A percentile compares a stretch with the other conserved stretches of the same genome.
These are phyloP conservation scores for Pseudogymnoascus sp. DNA, from an alignment of 2,329 filamentous ascomycete species.

Conservation along the genomic window DNA sequence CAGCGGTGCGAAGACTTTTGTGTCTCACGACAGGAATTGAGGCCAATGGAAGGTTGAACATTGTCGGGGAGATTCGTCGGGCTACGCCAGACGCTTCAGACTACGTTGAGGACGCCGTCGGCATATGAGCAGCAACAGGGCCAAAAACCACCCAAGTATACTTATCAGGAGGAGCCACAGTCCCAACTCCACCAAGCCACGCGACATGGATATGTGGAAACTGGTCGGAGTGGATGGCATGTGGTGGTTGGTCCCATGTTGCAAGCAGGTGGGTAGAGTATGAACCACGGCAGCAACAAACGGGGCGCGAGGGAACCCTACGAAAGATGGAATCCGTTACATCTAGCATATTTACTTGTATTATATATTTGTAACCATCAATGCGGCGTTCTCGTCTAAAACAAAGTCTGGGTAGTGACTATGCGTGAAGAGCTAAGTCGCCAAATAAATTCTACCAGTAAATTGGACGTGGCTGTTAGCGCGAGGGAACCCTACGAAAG, in stretches of 20 bases:
- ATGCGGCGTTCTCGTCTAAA: not conserved
- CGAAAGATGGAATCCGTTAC: not conserved
- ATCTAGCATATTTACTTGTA: not conserved
- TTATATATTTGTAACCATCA: not conserved
- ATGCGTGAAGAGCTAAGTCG: not conserved
- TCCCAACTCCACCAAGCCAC: not conserved
- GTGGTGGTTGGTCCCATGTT: no score
- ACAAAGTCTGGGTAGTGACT: not conserved
- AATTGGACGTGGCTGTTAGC: no score
- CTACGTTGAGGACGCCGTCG: not conserved
- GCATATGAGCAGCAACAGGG: not conserved
- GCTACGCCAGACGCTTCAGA: not conserved
- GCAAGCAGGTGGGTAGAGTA: not conserved
- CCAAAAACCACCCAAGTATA: not conserved
- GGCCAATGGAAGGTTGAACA: not conserved
- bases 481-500: not conserved
- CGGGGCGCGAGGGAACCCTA: not conserved
- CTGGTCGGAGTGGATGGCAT: not conserved
- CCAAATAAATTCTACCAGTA: not conserved
- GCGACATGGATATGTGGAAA: no score
- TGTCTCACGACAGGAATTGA: not conserved
- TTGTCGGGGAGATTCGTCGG: not conserved
- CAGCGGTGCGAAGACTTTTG: not conserved
- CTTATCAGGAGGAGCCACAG: no score
- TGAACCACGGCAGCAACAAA: not conserved